Base-by-base conservation (phyloP, 2,329 filamentous ascomycete genomes). In the Metarhizium album region DNA sequence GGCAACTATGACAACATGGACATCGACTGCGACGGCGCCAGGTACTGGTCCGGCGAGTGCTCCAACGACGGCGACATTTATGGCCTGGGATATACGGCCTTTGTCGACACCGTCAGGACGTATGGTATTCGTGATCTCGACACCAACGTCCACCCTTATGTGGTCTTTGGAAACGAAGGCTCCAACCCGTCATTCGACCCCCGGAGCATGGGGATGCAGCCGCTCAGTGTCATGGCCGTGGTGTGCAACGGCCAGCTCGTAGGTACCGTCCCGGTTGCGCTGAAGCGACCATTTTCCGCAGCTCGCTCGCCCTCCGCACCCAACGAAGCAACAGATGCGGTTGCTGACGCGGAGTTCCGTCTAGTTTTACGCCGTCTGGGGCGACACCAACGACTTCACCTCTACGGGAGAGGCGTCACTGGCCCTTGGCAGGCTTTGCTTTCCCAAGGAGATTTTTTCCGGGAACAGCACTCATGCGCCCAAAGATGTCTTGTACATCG, bases 401-500 rank as follows among this genome's bases (percentile, higher is more conserved):
- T 29, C 27, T 6, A 29, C 27, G 2, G 27, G 27, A 6, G 27
- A 29, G 27, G 27, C 27, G 27, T 29, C 27, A 9, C 27, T 29
- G 6, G 27, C 27, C 27, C 2, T 29, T 2, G 27, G 27, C 27
- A 29, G 11, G 27, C 27, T 29, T 9, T 29, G 27, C 27, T 74
- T 73, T 58, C 77, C 77, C 2, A 64, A 68, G 5, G 29, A 46
- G 11, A 60, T 60, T 1, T 66, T 84, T 29, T 77, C 67, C 37
- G 81, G 80, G 2, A 66, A 81, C 60, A 69, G 64, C 50, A 81
- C 81, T 1, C 74, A 84, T 60, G 70, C 70, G 35, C 62, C 68
- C 14, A 70, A 78, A 27, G 79, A 84, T 60, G 77, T 84, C 0
- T 62, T 85, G 29, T 84, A 78, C 62, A 70, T 84, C 45, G 81